These are phyloP conservation scores for Talaromyces amestolkiae DNA, from an alignment of 2,329 filamentous ascomycete species.

Conservation along the genomic window DNA sequence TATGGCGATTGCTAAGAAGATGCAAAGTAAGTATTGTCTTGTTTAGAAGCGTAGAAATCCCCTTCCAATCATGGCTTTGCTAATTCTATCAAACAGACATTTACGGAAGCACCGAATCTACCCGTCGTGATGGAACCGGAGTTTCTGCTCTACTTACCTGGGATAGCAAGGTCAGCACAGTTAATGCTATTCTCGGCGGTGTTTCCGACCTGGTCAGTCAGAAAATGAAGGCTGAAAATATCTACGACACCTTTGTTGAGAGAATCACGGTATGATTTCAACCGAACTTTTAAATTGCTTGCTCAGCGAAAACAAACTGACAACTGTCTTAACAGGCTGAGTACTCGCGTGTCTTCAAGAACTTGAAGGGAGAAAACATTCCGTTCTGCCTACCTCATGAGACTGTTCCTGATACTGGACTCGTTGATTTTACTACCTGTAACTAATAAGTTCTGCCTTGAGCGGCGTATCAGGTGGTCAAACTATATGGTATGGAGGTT, in stretches of 20 bases:
- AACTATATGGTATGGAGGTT: not conserved
- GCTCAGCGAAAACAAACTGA: not conserved
- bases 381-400: not conserved
- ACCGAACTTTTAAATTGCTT: not conserved
- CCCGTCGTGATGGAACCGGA: constrained; percentile 39
- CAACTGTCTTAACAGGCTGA: not conserved
- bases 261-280: constrained; percentile 4
- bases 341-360: not conserved
- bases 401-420: not conserved
- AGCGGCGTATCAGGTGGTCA: not conserved
- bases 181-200: constrained; percentile 41
- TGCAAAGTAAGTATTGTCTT: constrained; percentile 38
- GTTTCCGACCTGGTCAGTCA: constrained; percentile 40
- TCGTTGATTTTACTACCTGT: not conserved
- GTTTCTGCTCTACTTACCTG: constrained; percentile 44
- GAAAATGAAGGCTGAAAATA: constrained; percentile 38
- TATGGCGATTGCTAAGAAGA: constrained; percentile 44
- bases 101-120: constrained; percentile 45
- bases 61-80: not conserved
- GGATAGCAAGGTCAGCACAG: constrained; percentile 47
- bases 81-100: constrained; percentile 20
- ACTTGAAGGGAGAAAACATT: not conserved
- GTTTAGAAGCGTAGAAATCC: not conserved
- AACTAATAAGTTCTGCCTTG: not conserved
- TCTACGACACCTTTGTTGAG: constrained; percentile 39